Evolutionary conservation across 148 eudicot species (phyloP).

Genomic region (Rhododendron henanense): DNA sequence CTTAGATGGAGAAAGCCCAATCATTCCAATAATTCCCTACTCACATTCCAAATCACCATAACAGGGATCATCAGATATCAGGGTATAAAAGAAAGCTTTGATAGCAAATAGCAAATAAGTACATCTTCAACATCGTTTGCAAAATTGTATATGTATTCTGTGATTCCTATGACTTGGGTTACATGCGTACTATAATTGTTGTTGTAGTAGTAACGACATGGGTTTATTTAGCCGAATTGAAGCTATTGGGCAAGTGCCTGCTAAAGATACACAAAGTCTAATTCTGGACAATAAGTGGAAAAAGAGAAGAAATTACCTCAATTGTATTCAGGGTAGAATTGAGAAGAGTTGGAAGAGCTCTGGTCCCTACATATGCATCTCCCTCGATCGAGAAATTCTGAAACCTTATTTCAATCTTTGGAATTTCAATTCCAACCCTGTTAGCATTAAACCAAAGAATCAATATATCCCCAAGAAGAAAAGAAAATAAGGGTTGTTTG

Average conservation of each 20-base stretch:
- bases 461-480: neutral
- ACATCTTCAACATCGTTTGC: neutral
- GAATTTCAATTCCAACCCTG: conserved; percentile 48
- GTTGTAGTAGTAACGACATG: neutral
- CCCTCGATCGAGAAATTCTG: conserved; percentile 38
- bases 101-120: neutral
- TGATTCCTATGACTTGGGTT: neutral
- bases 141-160: neutral
- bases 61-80: neutral
- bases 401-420: conserved; percentile 44
- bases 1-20: conserved; percentile 27
- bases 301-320: conserved; percentile 26
- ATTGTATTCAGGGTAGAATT: conserved; percentile 37
- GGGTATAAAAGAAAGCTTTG: neutral
- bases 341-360: conserved; percentile 46
- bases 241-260: neutral
- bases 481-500: neutral
- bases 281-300: neutral
- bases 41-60: neutral
- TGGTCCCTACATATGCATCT: conserved; percentile 35
- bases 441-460: neutral
- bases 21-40: conserved; percentile 21
- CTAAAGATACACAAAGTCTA: neutral
- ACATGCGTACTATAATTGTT: neutral
- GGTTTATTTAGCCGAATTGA: neutral